phyloP scores from a whole-genome alignment of 345 rosid species.

The Lagerstroemia speciosa region DNA sequence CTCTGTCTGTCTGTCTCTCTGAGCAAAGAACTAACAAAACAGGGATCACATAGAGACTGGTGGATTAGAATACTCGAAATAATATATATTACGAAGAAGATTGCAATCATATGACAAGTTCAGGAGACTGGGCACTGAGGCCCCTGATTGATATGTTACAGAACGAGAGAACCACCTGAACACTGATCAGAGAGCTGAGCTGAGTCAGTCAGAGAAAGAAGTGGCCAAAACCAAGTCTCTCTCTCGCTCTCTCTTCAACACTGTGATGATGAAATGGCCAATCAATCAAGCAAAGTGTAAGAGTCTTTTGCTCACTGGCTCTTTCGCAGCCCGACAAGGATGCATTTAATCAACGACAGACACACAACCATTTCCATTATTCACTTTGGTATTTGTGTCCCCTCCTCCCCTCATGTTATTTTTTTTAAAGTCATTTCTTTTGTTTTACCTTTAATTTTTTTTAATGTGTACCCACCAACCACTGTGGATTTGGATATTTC shows the following conservation, averaged over 20 bases:
- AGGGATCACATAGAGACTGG: not conserved
- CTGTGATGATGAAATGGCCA: slow-evolving; percentile 9
- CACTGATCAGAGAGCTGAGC: not conserved
- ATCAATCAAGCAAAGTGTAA: slow-evolving; percentile 5
- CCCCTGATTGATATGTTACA: not conserved
- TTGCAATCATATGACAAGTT: not conserved
- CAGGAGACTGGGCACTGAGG: not conserved
- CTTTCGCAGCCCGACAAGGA: slow-evolving; percentile 23
- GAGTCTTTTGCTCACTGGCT: slow-evolving; percentile 12
- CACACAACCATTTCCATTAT: slow-evolving; percentile 28
- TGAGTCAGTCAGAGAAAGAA: too few species aligned
- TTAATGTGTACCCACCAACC: not conserved
- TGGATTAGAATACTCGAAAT: not conserved
- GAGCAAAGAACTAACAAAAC: not conserved
- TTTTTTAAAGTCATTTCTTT: not conserved
- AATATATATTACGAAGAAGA: not conserved
- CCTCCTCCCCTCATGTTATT: not conserved
- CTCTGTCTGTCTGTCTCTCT: not conserved
- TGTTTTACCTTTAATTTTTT: not conserved
- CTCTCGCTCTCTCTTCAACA: not conserved
- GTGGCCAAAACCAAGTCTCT: not conserved
- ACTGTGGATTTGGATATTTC: not conserved
- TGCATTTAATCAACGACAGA: slow-evolving; percentile 29
- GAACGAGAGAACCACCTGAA: not conserved
- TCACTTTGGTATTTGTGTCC: slow-evolving; percentile 21